Base-by-base conservation (phyloP, 1,284 basidiomycete species). In the Tilletiopsis washingtonensis region DNA sequence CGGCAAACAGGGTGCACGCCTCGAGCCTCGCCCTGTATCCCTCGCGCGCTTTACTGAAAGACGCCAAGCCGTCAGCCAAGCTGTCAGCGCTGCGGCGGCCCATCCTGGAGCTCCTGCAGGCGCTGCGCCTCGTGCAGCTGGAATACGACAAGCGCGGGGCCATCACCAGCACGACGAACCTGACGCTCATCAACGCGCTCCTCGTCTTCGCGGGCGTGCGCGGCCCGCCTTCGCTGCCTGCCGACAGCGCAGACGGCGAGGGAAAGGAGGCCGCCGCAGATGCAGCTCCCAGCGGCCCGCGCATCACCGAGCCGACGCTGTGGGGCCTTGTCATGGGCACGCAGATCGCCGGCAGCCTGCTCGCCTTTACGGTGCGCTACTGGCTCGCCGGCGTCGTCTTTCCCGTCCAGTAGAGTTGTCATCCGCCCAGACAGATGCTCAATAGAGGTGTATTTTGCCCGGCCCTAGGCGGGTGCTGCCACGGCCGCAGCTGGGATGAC, bases 101-200 rank as follows among this genome's bases (percentile, higher is more conserved):
- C 2, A 37, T 63, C 3, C 53, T 71, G 14, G 40, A 37, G 1
- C 2, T 56, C 0, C 49, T 67, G 1, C 48, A 60, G 9, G 2
- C 32, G 4, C 20, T 63, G 9, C 19, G 47, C 1, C 25, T 67
- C n/a, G 63, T 63, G 0, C 50, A 53, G 12, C 43, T 68, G 9
- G 53, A 65, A 0, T 56, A 41, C 40, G 54, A 59, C 27, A 49
- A 14, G n/a, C 17, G 29, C 15, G 40, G 19, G 24, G 12, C 34
- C n/a, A 14, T 39, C 11, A 25, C 19, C 12, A 36, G 40, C 5
- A 19, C 64, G 0, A 69, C 67, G 3, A 73, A 73, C 41, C 45
- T 73, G 12, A 71, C 70, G 2, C 47, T 73, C 11, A 53, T 73
- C 37, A 71, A 71, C 38, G 60, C 69, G 3, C 47, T 70, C 46